Evolutionary conservation across 805 yeast species (phyloP).

Genomic region (Wickerhamomyces chambardii): DNA sequence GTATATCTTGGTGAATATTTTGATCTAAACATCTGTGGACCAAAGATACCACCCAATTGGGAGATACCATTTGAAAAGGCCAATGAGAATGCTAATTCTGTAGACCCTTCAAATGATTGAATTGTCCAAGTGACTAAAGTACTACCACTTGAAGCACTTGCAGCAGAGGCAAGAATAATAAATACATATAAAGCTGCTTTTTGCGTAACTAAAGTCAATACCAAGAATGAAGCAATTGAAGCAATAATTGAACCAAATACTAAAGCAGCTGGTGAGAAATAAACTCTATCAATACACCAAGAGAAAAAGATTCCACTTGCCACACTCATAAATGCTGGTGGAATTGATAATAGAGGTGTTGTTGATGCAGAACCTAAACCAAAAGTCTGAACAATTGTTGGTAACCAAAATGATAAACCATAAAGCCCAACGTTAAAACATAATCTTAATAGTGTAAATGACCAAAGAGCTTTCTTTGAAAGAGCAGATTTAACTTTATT

Average conservation of each 20-base stretch:
- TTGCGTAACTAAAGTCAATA: conserved; percentile 2
- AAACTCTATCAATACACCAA: conserved; percentile 7
- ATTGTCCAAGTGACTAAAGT: conserved; percentile 5
- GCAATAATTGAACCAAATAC: neutral
- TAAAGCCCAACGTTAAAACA: conserved; percentile 8
- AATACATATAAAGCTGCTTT: conserved; percentile 4
- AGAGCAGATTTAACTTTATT: neutral
- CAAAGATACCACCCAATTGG: conserved; percentile 7
- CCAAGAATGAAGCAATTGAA: conserved; percentile 1
- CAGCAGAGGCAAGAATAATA: conserved; percentile 4
- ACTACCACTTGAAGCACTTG: conserved; percentile 5
- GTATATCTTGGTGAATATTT: conserved; percentile 5
- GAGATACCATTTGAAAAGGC: conserved; percentile 4
- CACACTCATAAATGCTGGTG: conserved; percentile 7
- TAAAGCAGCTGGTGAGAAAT: conserved; percentile 2
- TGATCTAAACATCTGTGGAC: conserved; percentile 8
- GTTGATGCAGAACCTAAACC: conserved; percentile 1
- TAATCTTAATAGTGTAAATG: conserved; percentile 5
- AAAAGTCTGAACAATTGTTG: conserved; percentile 6
- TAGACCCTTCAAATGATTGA: conserved; percentile 3
- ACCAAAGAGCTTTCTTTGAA: conserved; percentile 4
- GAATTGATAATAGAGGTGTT: conserved; percentile 10
- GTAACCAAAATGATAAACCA: conserved; percentile 9
- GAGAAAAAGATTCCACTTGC: conserved; percentile 8
- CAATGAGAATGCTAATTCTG: conserved; percentile 4